Percentiles rank a stretch among this genome's conserved stretches.
Conservation (phyloP, 345 rosid genomes). For the Eucalyptus camaldulensis region DNA sequence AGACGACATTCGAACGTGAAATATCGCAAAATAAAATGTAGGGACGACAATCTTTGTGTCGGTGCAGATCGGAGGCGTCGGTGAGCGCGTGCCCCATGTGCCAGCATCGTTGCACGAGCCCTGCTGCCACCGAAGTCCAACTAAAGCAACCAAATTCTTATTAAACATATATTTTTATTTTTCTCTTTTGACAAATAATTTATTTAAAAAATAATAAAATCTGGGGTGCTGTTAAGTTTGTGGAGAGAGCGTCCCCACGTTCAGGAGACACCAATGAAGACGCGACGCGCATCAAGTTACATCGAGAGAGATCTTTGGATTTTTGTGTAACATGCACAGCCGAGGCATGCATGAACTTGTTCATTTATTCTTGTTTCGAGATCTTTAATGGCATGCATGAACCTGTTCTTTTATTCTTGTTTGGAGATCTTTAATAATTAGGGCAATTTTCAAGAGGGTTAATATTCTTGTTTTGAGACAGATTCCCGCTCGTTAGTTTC, state of each 20-base stretch:
- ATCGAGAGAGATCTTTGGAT: background rate
- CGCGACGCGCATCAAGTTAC: background rate
- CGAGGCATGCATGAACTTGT: background rate
- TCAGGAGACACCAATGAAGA: background rate
- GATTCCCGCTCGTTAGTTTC: fast-evolving
- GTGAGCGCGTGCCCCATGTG: background rate
- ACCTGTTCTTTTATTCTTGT: background rate
- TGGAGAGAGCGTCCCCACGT: background rate
- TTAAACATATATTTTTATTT: background rate
- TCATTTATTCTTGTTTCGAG: background rate
- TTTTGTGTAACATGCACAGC: background rate
- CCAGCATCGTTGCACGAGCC: background rate
- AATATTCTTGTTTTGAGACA: no score
- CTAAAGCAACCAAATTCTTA: background rate
- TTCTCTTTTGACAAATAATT: background rate
- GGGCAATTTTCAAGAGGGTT: no score
- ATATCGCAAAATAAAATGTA: background rate
- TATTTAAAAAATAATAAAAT: background rate
- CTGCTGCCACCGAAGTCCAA: background rate
- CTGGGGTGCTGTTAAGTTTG: background rate
- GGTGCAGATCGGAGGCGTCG: background rate
- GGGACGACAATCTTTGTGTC: background rate
- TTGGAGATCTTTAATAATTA: background rate
- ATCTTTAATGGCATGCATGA: background rate
- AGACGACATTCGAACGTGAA: background rate